A percentile compares a stretch with the other conserved stretches of the same genome.
Conservation (phyloP, 257 asterid genomes). For the Solanum pimpinellifolium region DNA sequence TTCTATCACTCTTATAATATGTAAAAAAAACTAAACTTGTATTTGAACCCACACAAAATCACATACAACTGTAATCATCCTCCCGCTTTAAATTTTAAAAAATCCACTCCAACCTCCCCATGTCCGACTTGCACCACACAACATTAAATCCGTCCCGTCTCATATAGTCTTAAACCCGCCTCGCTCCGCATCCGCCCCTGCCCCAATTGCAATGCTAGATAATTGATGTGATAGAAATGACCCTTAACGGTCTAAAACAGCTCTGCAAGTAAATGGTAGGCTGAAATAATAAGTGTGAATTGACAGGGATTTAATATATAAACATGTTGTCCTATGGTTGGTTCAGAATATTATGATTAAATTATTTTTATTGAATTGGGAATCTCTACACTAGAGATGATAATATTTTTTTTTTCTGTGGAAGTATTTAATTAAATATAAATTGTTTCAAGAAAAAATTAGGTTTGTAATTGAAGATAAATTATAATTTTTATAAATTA, state of each 20-base stretch:
- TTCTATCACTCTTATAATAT: no score
- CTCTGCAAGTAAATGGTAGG: not conserved
- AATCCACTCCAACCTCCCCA: no score
- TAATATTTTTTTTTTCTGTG: not conserved
- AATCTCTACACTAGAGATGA: not conserved
- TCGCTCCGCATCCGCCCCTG: no score
- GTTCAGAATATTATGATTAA: not conserved
- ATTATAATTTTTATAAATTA: not conserved
- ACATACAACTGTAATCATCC: no score
- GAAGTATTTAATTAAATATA: not conserved
- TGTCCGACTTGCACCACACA: rapidly evolving
- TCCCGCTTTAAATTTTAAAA: no score
- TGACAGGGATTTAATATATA: not conserved
- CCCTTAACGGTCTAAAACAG: not conserved
- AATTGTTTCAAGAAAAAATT: not conserved
- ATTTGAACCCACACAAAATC: no score
- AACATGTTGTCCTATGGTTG: not conserved
- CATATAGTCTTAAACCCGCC: no score
- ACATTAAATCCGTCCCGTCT: no score
- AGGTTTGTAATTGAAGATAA: not conserved
- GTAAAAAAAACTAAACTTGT: no score
- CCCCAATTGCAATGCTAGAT: no score
- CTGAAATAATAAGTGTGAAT: not conserved
- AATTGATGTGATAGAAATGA: not conserved
- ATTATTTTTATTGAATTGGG: not conserved